These are phyloP conservation scores for Anisodus acutangulus DNA, from an alignment of 257 asterid genomes.

Conservation along the genomic window DNA sequence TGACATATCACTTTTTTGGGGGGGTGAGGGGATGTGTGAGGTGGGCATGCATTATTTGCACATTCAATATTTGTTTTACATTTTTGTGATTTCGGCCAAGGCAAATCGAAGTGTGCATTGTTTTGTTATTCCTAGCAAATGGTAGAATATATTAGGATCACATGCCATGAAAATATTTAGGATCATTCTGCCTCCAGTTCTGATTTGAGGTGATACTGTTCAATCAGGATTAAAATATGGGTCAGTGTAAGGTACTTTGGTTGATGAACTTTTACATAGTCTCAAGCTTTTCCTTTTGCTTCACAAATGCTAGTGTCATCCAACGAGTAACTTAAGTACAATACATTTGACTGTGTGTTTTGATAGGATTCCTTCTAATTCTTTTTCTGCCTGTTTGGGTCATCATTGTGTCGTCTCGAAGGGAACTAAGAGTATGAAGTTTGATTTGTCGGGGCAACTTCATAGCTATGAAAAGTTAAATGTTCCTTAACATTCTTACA, in stretches of 20 bases:
- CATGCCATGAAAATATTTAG: neutral
- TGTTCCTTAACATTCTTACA: slow-evolving; percentile 71
- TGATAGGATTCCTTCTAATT: slow-evolving; percentile 19
- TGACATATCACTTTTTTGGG: neutral
- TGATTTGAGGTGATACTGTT: neutral
- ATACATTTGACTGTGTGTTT: neutral
- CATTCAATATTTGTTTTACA: neutral
- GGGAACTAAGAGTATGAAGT: slow-evolving; percentile 9
- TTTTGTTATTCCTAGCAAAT: neutral
- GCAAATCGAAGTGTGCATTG: neutral
- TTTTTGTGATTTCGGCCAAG: neutral
- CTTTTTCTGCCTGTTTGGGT: neutral
- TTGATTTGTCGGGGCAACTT: neutral
- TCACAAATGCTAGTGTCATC: neutral
- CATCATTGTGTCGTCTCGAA: neutral
- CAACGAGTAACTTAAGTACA: neutral
- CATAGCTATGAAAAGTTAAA: slow-evolving; percentile 33
- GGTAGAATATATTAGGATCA: slow-evolving; percentile 12
- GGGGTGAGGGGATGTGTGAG: neutral
- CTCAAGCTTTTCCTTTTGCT: neutral
- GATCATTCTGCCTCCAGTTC: neutral
- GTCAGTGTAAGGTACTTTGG: neutral
- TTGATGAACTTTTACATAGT: neutral
- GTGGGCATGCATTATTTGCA: neutral
- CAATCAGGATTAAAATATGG: neutral